phyloP scores from a whole-genome alignment of 176 grass and related monocot species.

The Bothriochloa decipiens region DNA sequence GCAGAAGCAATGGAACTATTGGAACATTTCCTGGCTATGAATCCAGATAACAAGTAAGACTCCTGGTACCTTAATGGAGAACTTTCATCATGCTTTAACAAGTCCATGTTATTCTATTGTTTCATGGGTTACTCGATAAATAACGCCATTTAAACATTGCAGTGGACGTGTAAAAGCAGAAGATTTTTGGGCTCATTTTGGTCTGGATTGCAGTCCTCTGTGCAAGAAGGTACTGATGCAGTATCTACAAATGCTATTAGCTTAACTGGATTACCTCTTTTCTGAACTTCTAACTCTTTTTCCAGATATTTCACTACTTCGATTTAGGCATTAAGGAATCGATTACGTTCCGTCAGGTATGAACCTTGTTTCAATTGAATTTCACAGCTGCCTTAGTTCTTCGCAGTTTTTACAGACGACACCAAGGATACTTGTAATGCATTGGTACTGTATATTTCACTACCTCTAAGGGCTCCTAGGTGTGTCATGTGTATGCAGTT shows the following conservation, averaged over 20 bases:
- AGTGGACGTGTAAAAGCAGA: constrained; percentile 74
- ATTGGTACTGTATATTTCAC: not conserved
- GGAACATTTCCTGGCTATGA: constrained; percentile 85
- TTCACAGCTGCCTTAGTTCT: not conserved
- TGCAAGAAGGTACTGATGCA: constrained; percentile 64
- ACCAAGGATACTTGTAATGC: not conserved
- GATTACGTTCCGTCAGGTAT: constrained; percentile 96
- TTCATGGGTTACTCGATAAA: constrained; percentile 6
- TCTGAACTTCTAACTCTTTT: not conserved
- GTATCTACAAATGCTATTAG: not conserved
- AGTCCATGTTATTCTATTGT: not conserved
- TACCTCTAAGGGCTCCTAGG: not conserved
- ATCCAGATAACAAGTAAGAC: constrained; percentile 72
- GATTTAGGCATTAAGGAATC: constrained; percentile 66
- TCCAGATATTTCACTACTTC: constrained; percentile 91
- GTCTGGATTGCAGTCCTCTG: constrained; percentile 63
- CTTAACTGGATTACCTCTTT: not conserved
- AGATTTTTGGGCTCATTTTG: constrained; percentile 79
- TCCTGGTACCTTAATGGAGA: not conserved
- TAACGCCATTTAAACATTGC: constrained; percentile 39
- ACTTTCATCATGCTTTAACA: not conserved
- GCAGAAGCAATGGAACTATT: constrained; percentile 80
- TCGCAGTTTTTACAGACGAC: not conserved
- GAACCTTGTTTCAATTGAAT: not conserved
- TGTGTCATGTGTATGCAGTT: constrained; percentile 57